Evolutionary conservation across 257 asterid genomes (phyloP).

Genomic region (Ilex aquifolium): DNA sequence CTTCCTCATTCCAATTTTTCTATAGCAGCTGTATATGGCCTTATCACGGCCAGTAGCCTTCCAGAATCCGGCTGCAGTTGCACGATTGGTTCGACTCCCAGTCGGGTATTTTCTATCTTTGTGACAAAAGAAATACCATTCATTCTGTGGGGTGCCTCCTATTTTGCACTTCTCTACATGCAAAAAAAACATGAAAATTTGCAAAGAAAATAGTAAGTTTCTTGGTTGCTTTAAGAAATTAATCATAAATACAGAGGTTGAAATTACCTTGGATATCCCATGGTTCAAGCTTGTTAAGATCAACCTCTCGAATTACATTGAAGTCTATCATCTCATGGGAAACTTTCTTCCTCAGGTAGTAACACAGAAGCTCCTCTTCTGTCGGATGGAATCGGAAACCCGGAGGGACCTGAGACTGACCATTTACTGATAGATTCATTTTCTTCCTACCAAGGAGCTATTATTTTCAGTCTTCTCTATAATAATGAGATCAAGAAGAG

Average conservation of each 20-base stretch:
- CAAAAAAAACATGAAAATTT: neutral
- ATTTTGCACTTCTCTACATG: conserved; percentile 67
- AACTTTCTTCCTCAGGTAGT: conserved; percentile 77
- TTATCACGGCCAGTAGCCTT: conserved; percentile 93
- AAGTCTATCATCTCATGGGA: conserved; percentile 65
- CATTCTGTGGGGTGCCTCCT: conserved; percentile 82
- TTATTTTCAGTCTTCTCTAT: conserved; percentile 4
- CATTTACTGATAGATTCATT: conserved; percentile 75
- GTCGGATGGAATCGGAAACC: conserved; percentile 95
- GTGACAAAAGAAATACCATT: conserved; percentile 94
- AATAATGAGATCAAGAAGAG: too few species aligned
- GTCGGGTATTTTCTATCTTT: conserved; percentile 86
- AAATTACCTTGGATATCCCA: conserved; percentile 86
- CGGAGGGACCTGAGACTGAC: conserved; percentile 80
- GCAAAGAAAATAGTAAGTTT: too few species aligned
- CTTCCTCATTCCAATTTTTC: conserved; percentile 80
- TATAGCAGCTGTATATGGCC: conserved; percentile 57
- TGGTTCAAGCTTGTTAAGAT: conserved; percentile 91
- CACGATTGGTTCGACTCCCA: conserved; percentile 83
- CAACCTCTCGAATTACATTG: conserved; percentile 83
- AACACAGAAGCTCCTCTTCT: conserved; percentile 83
- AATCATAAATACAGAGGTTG: too few species aligned
- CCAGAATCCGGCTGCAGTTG: conserved; percentile 92
- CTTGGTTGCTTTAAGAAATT: too few species aligned
- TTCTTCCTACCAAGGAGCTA: neutral